Evolutionary conservation across 2,329 filamentous ascomycete species (phyloP).

Genomic region (Calonectria montana): DNA sequence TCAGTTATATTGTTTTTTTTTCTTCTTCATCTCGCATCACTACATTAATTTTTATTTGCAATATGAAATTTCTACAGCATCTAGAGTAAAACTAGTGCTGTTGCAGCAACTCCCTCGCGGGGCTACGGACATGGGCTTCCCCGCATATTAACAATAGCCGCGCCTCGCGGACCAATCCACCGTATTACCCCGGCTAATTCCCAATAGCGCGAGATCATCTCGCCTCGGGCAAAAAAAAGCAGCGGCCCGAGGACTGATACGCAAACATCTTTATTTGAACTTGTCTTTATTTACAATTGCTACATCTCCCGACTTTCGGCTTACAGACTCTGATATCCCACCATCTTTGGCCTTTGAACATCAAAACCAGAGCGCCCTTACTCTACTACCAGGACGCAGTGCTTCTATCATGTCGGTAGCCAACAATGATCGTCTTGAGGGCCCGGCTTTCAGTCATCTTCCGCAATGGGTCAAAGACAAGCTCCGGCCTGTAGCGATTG

Average conservation of each 20-base stretch:
- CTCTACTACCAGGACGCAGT: background rate
- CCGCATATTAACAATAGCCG: slow-evolving; percentile 2
- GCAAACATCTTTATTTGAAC: background rate
- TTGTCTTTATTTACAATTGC: too few relatives aligned
- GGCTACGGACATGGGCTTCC: background rate
- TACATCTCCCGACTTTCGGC: background rate
- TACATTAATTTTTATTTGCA: background rate
- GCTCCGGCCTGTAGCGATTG: slow-evolving; percentile 65
- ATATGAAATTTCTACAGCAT: background rate
- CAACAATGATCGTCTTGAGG: slow-evolving; percentile 25
- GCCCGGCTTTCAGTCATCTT: slow-evolving; percentile 43
- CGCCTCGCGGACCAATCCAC: background rate
- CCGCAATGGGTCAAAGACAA: slow-evolving; percentile 43
- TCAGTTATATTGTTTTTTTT: too few relatives aligned
- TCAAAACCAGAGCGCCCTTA: background rate
- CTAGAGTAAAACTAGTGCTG: background rate
- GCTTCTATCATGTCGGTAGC: slow-evolving; percentile 6
- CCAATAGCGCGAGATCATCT: background rate
- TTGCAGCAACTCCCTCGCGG: too few relatives aligned
- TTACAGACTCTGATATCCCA: background rate
- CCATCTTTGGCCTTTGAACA: background rate
- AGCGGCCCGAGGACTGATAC: slow-evolving; percentile 2
- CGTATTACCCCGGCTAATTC: slow-evolving; percentile 22
- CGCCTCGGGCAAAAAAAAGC: slow-evolving; percentile 14
- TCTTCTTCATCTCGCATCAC: background rate